Base-by-base conservation (phyloP, 2,329 filamentous ascomycete genomes). In the Fusarium sp. region DNA sequence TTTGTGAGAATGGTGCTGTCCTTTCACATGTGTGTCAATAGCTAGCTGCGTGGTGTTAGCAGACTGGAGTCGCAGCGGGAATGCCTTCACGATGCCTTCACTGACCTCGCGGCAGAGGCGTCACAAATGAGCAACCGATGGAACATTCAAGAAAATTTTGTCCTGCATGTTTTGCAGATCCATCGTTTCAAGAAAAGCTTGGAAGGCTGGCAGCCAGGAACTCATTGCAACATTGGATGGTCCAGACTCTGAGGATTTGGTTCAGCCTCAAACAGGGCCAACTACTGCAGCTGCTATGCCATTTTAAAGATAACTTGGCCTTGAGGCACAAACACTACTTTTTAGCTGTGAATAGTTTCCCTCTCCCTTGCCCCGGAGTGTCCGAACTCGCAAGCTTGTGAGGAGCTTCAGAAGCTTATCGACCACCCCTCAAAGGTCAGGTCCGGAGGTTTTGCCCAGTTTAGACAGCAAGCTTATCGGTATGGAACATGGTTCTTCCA, bases 401-500 rank as follows among this genome's bases (percentile, higher is more conserved):
- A 50, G 9, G 9, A 52, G 18, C 48, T 32, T 52, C 25, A 62
- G 58, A 61, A 61, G 48, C 62, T 65, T 41, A 35, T 41, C 23
- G n/a, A 27, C 27, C 48, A 32, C 48, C 27, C 13, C 23, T 14
- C 32, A 20, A 20, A 9, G 35, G 14, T 67, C 64, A 30, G n/a
- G 37, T 67, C 43, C 34, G 34, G 32, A 52, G 20, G 32, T 16
- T 18, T 20, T 37, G 34, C 50, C 61, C 27, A 34, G 43, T 41
- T 41, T 13, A 32, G 48, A 41, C 60, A 64, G 30, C 43, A 34
- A 62, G 13, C 8, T 41, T 25, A 25, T 14, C 20, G 35, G 50
- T 37, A n/a, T 27, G 60, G 43, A 54, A 63, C 32, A 64, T 64
- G 32, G 7, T 39, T 64, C 11, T 37, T 64, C 60, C 60, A 54